Conservation (phyloP, 148 eudicot species). For the Silene conica region DNA sequence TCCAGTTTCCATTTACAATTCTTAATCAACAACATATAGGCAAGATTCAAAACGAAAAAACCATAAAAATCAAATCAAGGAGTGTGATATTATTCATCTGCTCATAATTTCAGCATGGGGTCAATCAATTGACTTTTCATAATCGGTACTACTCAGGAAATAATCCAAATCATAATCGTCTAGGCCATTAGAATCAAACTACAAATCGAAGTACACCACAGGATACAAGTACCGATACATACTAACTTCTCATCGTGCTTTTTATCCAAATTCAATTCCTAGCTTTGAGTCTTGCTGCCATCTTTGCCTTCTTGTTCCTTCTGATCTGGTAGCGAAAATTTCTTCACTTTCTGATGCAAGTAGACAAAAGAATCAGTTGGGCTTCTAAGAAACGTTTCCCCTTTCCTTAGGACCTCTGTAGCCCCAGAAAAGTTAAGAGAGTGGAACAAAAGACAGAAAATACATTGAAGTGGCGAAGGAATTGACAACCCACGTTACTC, state of each 20-base stretch:
- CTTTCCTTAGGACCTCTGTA: no score
- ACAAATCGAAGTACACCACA: conserved; percentile 3
- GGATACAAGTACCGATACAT: background rate
- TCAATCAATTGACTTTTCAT: background rate
- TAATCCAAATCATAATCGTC: no score
- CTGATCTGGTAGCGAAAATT: conserved; percentile 55
- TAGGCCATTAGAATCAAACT: background rate
- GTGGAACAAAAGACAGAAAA: background rate
- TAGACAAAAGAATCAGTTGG: no score
- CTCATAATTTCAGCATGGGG: background rate
- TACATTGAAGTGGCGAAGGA: background rate
- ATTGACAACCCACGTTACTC: background rate
- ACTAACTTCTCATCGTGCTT: background rate
- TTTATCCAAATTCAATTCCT: background rate
- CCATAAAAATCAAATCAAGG: background rate
- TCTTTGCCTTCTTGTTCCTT: conserved; percentile 22
- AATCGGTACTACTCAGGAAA: background rate
- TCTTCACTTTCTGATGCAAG: conserved; percentile 62
- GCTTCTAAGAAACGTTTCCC: no score
- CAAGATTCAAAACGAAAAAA: background rate
- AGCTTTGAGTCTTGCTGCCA: conserved; percentile 24
- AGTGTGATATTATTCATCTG: background rate
- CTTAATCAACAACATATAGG: background rate
- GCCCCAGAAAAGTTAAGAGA: no score
- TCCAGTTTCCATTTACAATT: background rate